Evolutionary conservation across 306 rosid genomes (phyloP), one percentile per base, ranked within the genome.

Genomic region (Echinosophora koreensis): DNA sequence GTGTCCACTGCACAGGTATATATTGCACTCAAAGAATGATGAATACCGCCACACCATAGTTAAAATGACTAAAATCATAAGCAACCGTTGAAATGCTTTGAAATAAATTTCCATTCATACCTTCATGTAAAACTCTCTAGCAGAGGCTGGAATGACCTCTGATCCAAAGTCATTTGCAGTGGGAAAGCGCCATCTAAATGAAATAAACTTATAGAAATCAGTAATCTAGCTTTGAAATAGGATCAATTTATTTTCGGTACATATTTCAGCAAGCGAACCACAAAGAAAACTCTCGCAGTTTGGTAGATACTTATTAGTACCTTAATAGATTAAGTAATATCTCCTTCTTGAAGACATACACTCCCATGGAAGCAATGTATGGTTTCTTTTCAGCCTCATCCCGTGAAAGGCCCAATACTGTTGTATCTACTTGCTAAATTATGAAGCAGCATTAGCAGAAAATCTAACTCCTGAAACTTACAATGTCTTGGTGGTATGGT

Each of bases 121-220:
- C 92, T 91, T 87, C 13, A 88, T 28, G 86, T 79, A 83, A 82
- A 85, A 91, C 63, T 91, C 97, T 64, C 3, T 81, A 54, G 94
- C 94, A 16, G 92, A 91, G 72, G 97, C 92, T 28, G 94, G 94
- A 76, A 91, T 91, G 42, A 91, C 82, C 87, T 95, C 98, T 42
- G 98, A 95, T 83, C 98, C 98, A 62, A 95, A 95, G 89, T 95
- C 98, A 84, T 95, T 90, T 52, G 97, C 98, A 27, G 98, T 95
- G 11, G 97, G 97, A 87, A 89, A 95, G 64, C 97, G 93, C 98
- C 98, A 95, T 88, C 97, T 92, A 82, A 59, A 57, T 78, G 78
- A 77, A 78, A 84, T 67, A 83, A 71, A 56, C 66, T 77, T 66
- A 54, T 56, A 74, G 68, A 38, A 77, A 52, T 81, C 46, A 80